These are phyloP conservation scores for Phytopythium ostracodes DNA, from an alignment of 352 stramenopile genomes.

Conservation along the genomic window DNA sequence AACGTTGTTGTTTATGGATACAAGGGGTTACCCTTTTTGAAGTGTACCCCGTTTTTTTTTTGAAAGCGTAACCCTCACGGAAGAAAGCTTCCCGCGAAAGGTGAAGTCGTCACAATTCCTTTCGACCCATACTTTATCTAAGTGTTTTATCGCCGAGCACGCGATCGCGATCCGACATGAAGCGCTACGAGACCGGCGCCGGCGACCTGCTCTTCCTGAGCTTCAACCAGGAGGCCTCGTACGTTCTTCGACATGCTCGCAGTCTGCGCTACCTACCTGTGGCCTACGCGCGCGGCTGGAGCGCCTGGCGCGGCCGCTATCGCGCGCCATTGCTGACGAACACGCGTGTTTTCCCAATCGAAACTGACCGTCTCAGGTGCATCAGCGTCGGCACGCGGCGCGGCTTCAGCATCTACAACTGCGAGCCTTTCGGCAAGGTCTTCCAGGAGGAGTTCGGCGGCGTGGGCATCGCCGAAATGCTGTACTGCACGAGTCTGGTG, in stretches of 20 bases:
- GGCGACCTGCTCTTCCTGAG: constrained; percentile 85
- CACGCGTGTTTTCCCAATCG: constrained; percentile 7
- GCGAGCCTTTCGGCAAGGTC: constrained; percentile 87
- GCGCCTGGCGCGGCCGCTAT: not conserved
- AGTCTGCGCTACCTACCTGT: not conserved
- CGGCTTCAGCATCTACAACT: constrained; percentile 91
- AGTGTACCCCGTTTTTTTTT: not conserved
- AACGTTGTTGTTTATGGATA: not conserved
- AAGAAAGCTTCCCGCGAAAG: not conserved
- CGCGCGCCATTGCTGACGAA: not conserved
- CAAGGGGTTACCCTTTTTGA: not conserved
- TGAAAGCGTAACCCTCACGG: not conserved
- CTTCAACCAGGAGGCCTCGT: constrained; percentile 92
- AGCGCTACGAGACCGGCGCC: constrained; percentile 34
- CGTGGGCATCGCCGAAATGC: constrained; percentile 90
- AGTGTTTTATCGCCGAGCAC: not conserved
- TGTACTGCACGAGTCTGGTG: constrained; percentile 92
- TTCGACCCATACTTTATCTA: not conserved
- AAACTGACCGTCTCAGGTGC: constrained; percentile 44
- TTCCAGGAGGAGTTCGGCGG: constrained; percentile 87
- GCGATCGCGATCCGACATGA: constrained; percentile 19
- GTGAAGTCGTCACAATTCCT: not conserved
- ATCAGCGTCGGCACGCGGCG: constrained; percentile 86
- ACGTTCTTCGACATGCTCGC: constrained; percentile 10
- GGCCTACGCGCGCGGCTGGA: no score